Evolutionary conservation across 2,329 filamentous ascomycete genomes (phyloP).

Genomic region (Alternaria panax): DNA sequence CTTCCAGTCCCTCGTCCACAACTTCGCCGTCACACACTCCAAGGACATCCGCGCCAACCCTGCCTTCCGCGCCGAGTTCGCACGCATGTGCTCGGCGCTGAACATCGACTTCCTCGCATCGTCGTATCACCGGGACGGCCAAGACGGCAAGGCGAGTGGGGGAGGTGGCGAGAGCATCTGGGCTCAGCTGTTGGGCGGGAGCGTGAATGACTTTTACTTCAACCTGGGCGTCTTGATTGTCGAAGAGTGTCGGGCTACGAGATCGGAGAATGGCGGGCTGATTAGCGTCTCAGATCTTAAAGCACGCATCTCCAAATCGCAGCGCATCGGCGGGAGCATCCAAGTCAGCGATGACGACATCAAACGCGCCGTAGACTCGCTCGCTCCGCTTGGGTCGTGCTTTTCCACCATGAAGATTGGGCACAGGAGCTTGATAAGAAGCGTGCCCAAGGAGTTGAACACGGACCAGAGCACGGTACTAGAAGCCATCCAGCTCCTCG

Average conservation of each 20-base stretch:
- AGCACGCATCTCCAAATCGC: constrained; percentile 74
- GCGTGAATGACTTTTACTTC: constrained; percentile 98
- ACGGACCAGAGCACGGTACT: constrained; percentile 91
- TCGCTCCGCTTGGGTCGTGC: constrained; percentile 85
- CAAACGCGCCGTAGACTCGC: constrained; percentile 82
- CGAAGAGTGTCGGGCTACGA: constrained; percentile 85
- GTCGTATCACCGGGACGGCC: constrained; percentile 56
- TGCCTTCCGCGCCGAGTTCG: constrained; percentile 93
- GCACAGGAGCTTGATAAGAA: constrained; percentile 84
- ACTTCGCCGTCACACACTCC: constrained; percentile 92
- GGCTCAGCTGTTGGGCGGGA: constrained; percentile 89
- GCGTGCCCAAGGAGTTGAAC: constrained; percentile 93
- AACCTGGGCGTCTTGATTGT: constrained; percentile 95
- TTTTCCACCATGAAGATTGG: constrained; percentile 88
- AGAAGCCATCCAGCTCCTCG: constrained; percentile 87
- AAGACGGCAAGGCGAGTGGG: constrained; percentile 56
- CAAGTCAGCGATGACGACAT: constrained; percentile 93
- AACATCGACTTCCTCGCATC: constrained; percentile 89
- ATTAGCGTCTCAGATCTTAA: constrained; percentile 84
- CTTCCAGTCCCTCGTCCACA: constrained; percentile 93
- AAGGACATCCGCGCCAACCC: constrained; percentile 97
- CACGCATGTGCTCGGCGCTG: constrained; percentile 97
- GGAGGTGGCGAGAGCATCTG: constrained; percentile 75
- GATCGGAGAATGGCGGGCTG: constrained; percentile 90
- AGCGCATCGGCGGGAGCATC: constrained; percentile 71